A percentile compares a stretch with the other conserved stretches of the same genome.
These are phyloP conservation scores for Talaromyces marneffei DNA, from an alignment of 2,329 filamentous ascomycete genomes.

Conservation along the genomic window DNA sequence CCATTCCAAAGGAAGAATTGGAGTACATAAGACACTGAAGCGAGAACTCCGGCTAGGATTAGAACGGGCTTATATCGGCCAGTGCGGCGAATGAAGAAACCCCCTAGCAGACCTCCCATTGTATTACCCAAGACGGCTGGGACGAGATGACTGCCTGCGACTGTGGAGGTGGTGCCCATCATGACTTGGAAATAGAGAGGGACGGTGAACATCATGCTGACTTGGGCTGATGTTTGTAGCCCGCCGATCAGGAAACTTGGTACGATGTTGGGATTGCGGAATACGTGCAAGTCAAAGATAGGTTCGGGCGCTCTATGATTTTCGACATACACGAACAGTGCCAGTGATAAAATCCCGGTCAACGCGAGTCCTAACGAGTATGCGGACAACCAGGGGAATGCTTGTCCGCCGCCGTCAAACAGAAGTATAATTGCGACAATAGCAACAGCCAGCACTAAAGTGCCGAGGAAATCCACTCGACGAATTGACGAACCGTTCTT, in stretches of 20 bases:
- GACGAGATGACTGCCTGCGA: conserved; percentile 57
- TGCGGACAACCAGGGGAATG: conserved; percentile 29
- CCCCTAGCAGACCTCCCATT: conserved; percentile 55
- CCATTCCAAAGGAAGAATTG: conserved; percentile 56
- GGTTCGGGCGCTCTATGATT: conserved; percentile 29
- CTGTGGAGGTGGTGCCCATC: conserved; percentile 50
- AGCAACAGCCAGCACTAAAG: conserved; percentile 40
- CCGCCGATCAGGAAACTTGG: conserved; percentile 39
- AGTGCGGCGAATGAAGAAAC: conserved; percentile 52
- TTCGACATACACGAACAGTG: conserved; percentile 29
- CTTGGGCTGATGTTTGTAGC: conserved; percentile 54
- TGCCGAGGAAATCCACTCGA: conserved; percentile 56
- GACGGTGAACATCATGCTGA: conserved; percentile 59
- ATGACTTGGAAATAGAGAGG: conserved; percentile 67
- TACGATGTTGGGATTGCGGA: conserved; percentile 26
- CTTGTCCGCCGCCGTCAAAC: conserved; percentile 46
- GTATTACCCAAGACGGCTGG: conserved; percentile 65
- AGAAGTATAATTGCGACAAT: conserved; percentile 44
- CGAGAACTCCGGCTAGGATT: conserved; percentile 46
- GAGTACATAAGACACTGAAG: conserved; percentile 48
- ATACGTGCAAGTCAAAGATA: conserved; percentile 32
- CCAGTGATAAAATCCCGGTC: conserved; percentile 7
- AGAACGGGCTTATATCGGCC: conserved; percentile 55
- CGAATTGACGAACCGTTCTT: background rate
- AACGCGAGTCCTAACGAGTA: conserved; percentile 19